Evolutionary conservation across 2,329 filamentous ascomycete genomes (phyloP).

Genomic region (Allantophomopsis lycopodina): DNA sequence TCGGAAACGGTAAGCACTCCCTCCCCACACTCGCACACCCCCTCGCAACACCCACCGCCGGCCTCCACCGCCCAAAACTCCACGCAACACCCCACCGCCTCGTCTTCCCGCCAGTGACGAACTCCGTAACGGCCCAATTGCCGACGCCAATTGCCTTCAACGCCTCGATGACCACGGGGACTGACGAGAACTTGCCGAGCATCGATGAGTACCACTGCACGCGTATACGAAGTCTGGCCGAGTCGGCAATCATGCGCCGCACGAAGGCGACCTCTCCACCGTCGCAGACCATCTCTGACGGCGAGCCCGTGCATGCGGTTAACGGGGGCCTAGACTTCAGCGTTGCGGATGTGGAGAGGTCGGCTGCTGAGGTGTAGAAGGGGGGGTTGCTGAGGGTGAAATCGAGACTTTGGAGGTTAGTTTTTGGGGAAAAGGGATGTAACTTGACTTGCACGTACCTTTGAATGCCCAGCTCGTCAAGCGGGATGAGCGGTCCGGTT

Average conservation of each 20-base stretch:
- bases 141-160: conserved; percentile 42
- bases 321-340: conserved; percentile 55
- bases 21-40: conserved; percentile 25
- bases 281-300: conserved; percentile 71
- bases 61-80: conserved; percentile 62
- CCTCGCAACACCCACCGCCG: conserved; percentile 30
- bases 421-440: not conserved
- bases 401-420: conserved; percentile 35
- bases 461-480: conserved; percentile 35
- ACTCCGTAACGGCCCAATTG: conserved; percentile 74
- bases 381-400: conserved; percentile 94
- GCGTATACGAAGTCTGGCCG: conserved; percentile 37
- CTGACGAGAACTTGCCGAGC: conserved; percentile 67
- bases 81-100: conserved; percentile 79
- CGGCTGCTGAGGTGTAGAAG: conserved; percentile 67
- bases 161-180: conserved; percentile 46
- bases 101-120: conserved; percentile 67
- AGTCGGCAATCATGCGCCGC: conserved; percentile 56
- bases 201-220: conserved; percentile 87
- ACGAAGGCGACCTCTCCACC: conserved; percentile 74
- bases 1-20: conserved; percentile 35
- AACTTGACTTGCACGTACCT: conserved; percentile 10
- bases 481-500: conserved; percentile 39
- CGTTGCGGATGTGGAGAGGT: conserved; percentile 51
- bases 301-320: conserved; percentile 63